Evolutionary conservation across 1,284 basidiomycete genomes (phyloP), one percentile per base, ranked within the genome.

Genomic region (Ustilago loliicola): DNA sequence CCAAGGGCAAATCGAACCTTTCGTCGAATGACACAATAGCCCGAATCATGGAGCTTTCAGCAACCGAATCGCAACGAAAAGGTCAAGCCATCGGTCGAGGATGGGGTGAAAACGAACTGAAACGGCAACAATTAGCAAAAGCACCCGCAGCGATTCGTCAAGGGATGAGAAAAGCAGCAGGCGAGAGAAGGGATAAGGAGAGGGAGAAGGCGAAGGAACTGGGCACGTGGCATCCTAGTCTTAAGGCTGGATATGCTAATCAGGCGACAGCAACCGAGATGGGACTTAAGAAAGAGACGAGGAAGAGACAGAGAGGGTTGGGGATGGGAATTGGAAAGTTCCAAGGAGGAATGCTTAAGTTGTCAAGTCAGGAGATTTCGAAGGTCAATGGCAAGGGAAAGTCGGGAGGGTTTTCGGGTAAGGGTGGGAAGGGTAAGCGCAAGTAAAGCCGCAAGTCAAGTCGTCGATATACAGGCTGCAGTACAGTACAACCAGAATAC

Each of bases 291-390:
- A 74, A 68, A 53, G 79, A 80, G 51, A 71, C 72, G 1, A 68
- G 71, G 25, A 73, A 82, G 53, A 61, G 81, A 9, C 63, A 72
- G 66, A 68, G 82, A 7, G 84, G 84, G 10, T 62, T 84, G 50
- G 82, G 82, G 10, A 79, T 81, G 62, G 84, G 84, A 10, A 77
- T 85, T n/a, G 84, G 84, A 50, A 81, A 73, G 53, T 85, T 83
- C 66, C 69, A 74, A 17, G 75, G 72, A 9, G 84, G 84, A 9
- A 80, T 66, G 36, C 69, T 85, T 36, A 78, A 78, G 56, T 63
- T 85, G 10, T 77, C 73, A 15, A 59, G 70, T 21, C 58, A 63
- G 17, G 84, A 85, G 34, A 77, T 84, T 13, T 74, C 67, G 25
- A 77, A 77, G 45, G 79, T 85, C 40, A 80, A 77, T 47, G 78